Percentiles rank a stretch among this genome's conserved stretches.
phyloP scores from a whole-genome alignment of 2,329 filamentous ascomycete species.

The Colletotrichum orbiculare region DNA sequence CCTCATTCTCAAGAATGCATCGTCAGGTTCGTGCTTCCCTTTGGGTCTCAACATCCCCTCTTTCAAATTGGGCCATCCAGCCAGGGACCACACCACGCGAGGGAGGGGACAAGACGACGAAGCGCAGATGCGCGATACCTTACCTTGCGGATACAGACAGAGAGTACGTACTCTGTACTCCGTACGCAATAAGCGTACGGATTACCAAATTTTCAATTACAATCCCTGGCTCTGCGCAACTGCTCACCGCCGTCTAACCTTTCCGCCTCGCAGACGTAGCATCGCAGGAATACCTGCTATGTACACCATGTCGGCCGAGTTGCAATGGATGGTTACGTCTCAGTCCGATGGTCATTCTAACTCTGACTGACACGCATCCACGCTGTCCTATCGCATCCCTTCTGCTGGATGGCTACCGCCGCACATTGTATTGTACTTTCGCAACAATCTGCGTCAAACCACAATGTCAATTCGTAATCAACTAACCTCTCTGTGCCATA shows the following conservation, averaged over 20 bases:
- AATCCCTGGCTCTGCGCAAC: not conserved
- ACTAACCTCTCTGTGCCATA: no score
- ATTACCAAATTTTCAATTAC: constrained; percentile 4
- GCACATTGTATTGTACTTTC: not conserved
- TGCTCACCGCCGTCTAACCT: no score
- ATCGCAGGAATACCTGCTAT: not conserved
- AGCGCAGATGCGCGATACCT: constrained; percentile 10
- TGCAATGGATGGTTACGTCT: constrained; percentile 1
- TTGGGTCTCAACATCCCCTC: constrained; percentile 21
- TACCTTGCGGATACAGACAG: not conserved
- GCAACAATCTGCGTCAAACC: not conserved
- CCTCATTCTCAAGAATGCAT: constrained; percentile 9
- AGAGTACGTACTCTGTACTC: not conserved
- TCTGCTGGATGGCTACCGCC: not conserved
- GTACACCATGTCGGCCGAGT: not conserved
- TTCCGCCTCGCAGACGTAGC: no score
- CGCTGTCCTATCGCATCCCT: no score
- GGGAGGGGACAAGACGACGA: constrained; percentile 8
- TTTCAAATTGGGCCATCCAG: constrained; percentile 3
- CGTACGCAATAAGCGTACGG: not conserved
- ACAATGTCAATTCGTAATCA: no score
- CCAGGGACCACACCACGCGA: not conserved
- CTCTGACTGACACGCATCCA: no score
- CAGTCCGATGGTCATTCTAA: not conserved
- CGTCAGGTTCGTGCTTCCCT: constrained; percentile 17